Conservation (phyloP, 345 rosid genomes). For the Lepidium aucheri region DNA sequence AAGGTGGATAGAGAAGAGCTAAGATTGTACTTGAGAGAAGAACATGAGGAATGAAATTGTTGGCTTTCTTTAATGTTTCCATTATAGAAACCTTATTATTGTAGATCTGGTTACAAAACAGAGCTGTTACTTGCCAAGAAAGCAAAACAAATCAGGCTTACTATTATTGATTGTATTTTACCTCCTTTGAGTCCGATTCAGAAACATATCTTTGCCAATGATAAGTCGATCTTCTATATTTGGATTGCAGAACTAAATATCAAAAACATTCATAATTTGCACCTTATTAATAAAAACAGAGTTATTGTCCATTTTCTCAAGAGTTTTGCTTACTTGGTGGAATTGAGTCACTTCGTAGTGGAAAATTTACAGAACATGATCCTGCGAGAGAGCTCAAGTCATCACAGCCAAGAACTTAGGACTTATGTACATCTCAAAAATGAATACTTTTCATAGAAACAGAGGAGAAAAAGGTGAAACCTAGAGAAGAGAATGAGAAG, state of each 20-base stretch:
- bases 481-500: conserved; percentile 10
- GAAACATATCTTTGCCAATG: conserved; percentile 31
- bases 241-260: not conserved
- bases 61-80: conserved; percentile 57
- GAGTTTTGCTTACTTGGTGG: conserved; percentile 22
- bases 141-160: not conserved
- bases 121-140: conserved; percentile 1
- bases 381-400: not conserved
- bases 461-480: conserved; percentile 4
- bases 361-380: conserved; percentile 5
- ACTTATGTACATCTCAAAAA: not conserved
- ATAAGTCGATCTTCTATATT: conserved; percentile 27
- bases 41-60: conserved; percentile 72
- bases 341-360: conserved; percentile 13
- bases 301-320: not conserved
- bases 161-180: conserved; percentile 8
- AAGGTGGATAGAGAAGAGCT: conserved; percentile 85
- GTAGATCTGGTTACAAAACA: conserved; percentile 32
- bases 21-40: conserved; percentile 66
- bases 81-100: conserved; percentile 34
- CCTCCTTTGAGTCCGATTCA: conserved; percentile 36
- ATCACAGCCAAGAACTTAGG: not conserved
- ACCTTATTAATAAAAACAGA: not conserved
- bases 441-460: not conserved
- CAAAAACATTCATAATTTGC: not conserved